phyloP scores from a whole-genome alignment of 768 basidiomycete genomes.

The Cyclocybe cylindracea region DNA sequence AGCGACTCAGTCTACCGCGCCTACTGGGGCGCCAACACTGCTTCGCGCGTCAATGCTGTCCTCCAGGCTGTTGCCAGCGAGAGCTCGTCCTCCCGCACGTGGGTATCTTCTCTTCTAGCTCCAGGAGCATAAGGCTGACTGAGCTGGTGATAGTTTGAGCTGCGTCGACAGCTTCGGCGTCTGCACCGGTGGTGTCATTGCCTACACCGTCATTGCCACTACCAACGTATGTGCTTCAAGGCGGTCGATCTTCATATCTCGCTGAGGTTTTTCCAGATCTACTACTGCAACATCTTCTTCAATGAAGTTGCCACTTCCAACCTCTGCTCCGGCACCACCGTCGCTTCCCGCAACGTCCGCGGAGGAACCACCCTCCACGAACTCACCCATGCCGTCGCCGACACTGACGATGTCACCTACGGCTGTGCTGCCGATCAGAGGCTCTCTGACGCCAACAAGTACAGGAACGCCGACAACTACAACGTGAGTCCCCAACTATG shows the following conservation, averaged over 20 bases:
- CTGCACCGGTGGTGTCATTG: constrained; percentile 41
- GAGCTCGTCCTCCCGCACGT: constrained; percentile 40
- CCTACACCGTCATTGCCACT: constrained; percentile 46
- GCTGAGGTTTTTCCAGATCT: constrained; percentile 32
- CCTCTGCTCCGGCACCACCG: constrained; percentile 45
- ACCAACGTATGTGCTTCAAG: constrained; percentile 34
- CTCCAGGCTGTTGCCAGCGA: constrained; percentile 41
- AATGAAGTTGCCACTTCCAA: constrained; percentile 36
- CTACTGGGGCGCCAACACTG: constrained; percentile 40
- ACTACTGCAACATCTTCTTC: constrained; percentile 50
- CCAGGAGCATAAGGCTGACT: not conserved
- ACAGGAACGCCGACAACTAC: constrained; percentile 47
- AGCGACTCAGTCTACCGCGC: constrained; percentile 37
- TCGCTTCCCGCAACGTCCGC: constrained; percentile 44
- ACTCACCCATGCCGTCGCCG: constrained; percentile 43
- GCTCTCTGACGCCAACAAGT: constrained; percentile 31
- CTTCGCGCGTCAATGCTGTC: constrained; percentile 33
- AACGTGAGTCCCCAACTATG: constrained; percentile 28
- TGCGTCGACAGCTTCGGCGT: constrained; percentile 40
- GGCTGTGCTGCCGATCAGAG: constrained; percentile 42
- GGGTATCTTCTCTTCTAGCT: constrained; percentile 2
- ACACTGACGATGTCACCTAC: constrained; percentile 42
- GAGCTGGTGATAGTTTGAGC: constrained; percentile 29
- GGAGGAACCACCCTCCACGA: constrained; percentile 51
- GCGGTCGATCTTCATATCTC: not conserved